phyloP scores from a whole-genome alignment of 225 moss, liverwort and hornwort genomes.

The Bryoerythrophyllum caledonicum region DNA sequence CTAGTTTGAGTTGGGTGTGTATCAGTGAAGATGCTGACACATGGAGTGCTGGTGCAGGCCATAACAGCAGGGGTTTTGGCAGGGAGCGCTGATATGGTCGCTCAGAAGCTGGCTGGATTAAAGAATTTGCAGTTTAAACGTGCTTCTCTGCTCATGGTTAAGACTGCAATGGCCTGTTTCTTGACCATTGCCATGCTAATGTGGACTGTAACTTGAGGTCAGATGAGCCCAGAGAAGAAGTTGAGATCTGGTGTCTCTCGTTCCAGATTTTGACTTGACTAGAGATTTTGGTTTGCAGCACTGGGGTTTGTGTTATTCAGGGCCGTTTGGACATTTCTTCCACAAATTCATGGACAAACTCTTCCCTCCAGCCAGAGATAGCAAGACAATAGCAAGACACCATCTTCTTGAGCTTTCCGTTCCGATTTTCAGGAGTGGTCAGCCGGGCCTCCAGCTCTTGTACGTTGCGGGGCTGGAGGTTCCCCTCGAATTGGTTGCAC shows the following conservation, averaged over 20 bases:
- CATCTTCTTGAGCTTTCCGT: no score
- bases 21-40: background rate
- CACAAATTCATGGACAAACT: conserved; percentile 70
- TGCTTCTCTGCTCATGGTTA: conserved; percentile 54
- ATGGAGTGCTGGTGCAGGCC: conserved; percentile 35
- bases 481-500: no score
- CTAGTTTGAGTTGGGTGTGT: background rate
- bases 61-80: conserved; percentile 62
- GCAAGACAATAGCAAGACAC: conserved; percentile 53
- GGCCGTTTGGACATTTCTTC: conserved; percentile 76
- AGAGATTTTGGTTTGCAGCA: conserved; percentile 39
- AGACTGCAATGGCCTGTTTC: conserved; percentile 11
- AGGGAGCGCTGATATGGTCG: conserved; percentile 60
- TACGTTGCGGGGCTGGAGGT: no score
- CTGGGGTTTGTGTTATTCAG: conserved; percentile 64
- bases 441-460: no score
- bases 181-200: background rate
- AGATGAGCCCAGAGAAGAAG: background rate
- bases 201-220: background rate
- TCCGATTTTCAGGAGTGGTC: no score
- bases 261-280: background rate
- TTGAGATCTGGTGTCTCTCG: background rate
- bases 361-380: conserved; percentile 56
- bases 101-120: conserved; percentile 64
- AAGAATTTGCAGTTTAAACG: conserved; percentile 62